Conservation (phyloP, 2,329 filamentous ascomycete species). For the Clarireedia hainanense region DNA sequence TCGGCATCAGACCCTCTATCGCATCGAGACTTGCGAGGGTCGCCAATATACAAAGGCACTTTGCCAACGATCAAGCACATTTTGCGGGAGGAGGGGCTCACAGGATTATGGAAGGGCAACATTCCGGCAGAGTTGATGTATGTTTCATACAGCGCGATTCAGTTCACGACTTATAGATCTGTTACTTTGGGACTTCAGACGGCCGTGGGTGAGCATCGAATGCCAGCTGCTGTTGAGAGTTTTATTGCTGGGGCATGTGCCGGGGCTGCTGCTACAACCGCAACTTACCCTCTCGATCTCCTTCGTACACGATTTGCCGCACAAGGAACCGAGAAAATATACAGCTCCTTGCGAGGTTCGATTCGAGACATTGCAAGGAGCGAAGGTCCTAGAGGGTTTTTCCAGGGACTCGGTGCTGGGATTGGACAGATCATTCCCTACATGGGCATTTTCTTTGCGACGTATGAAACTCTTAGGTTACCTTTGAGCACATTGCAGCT, state of each 20-base stretch:
- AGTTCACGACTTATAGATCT: slow-evolving; percentile 83
- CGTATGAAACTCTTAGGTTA: slow-evolving; percentile 70
- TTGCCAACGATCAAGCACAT: slow-evolving; percentile 70
- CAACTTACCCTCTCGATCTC: slow-evolving; percentile 89
- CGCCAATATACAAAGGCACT: slow-evolving; percentile 64
- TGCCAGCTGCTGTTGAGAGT: slow-evolving; percentile 64
- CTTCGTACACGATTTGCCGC: slow-evolving; percentile 94
- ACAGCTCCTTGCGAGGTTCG: slow-evolving; percentile 61
- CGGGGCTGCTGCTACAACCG: slow-evolving; percentile 71
- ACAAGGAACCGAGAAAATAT: slow-evolving; percentile 75
- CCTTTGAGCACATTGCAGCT: slow-evolving; percentile 47
- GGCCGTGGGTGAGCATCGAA: slow-evolving; percentile 30
- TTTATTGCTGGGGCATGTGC: slow-evolving; percentile 80
- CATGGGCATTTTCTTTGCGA: slow-evolving; percentile 93
- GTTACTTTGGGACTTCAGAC: slow-evolving; percentile 55
- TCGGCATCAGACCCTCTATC: slow-evolving; percentile 63
- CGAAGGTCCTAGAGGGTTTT: slow-evolving; percentile 77
- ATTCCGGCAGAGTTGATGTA: slow-evolving; percentile 93
- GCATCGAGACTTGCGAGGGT: slow-evolving; percentile 38
- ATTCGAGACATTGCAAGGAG: slow-evolving; percentile 63
- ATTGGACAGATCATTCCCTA: slow-evolving; percentile 86
- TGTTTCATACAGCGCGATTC: slow-evolving; percentile 78
- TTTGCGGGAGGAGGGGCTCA: slow-evolving; percentile 70
- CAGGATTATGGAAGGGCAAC: slow-evolving; percentile 94
- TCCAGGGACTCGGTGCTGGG: slow-evolving; percentile 75